Conservation (phyloP, 2,329 filamentous ascomycete species). For the Chaetoscypha palmicola region DNA sequence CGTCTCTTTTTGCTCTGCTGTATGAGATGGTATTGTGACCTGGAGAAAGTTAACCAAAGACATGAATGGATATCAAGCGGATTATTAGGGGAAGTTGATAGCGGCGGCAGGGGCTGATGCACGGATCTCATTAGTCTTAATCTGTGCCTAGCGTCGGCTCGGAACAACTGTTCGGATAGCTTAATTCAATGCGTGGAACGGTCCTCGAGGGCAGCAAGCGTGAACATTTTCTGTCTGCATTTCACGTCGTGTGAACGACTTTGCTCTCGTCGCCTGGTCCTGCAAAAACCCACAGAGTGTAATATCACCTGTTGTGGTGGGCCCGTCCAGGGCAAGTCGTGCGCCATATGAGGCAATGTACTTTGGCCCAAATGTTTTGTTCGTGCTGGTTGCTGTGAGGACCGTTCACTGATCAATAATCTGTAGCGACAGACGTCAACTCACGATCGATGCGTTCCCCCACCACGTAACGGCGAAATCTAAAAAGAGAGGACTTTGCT, state of each 20-base stretch:
- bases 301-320: slow-evolving; percentile 1
- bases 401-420: neutral
- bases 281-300: neutral
- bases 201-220: neutral
- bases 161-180: slow-evolving; percentile 1
- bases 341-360: slow-evolving; percentile 1
- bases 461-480: neutral
- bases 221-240: neutral
- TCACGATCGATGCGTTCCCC: neutral
- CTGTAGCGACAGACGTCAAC: neutral
- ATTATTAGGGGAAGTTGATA: too few species aligned
- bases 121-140: neutral
- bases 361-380: neutral
- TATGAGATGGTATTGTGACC: too few species aligned
- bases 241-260: neutral
- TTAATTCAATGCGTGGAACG: slow-evolving; percentile 1
- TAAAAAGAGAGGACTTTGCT: neutral
- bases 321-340: slow-evolving; percentile 1
- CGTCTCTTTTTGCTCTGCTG: too few species aligned
- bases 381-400: slow-evolving; percentile 1
- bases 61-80: too few species aligned
- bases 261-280: neutral
- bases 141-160: neutral
- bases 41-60: too few species aligned
- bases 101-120: neutral